Base-by-base conservation (phyloP, 805 yeast species). In the Maudiozyma saulgeensis region DNA sequence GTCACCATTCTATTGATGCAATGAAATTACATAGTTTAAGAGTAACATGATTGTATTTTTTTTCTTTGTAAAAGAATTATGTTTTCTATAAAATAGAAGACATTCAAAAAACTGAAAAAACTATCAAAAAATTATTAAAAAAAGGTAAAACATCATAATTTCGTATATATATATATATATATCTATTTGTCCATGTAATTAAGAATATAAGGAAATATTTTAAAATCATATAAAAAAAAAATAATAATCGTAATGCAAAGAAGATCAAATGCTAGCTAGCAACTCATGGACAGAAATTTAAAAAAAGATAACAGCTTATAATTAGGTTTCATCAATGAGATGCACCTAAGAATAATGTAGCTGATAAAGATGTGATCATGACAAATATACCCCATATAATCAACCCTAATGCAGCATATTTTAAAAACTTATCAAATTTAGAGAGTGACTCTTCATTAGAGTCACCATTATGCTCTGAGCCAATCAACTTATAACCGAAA, bases 1-100 rank as follows among this genome's bases (percentile, higher is more conserved):
- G 96, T 74, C 85, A 40, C 89, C 93, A 19, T 86, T 84, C 58
- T 80, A 77, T 55, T 84, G 54, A 58, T 16, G 40, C 2, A 35
- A n/a, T n/a, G 7, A 35, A 15, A 16, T 19, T 16, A 19, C 18
- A 19, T 25, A n/a, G 6, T 9, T 28, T 28, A 2, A 28, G 6
- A 9, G 32, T 28, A 9, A 18, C 15, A 38, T n/a, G 16, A 4
- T 31, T 44, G n/a, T n/a, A n/a, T 43, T 31, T 43, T 8, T 19
- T n/a, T 32, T 31, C 32, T 15, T 16, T 40, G 11, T 5, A 9
- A 13, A 26, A 13, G 16, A 40, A 41, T 35, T 35, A 35, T 35
- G 38, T 35, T 35, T 35, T 35, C 38, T 35, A n/a, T 3, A n/a
- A n/a, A 35, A 35, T 35, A n/a, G 11, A 28, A 28, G 4, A 8